Evolutionary conservation across 2,329 filamentous ascomycete genomes (phyloP).

Genomic region (Pseudophaeomoniella oleicola): DNA sequence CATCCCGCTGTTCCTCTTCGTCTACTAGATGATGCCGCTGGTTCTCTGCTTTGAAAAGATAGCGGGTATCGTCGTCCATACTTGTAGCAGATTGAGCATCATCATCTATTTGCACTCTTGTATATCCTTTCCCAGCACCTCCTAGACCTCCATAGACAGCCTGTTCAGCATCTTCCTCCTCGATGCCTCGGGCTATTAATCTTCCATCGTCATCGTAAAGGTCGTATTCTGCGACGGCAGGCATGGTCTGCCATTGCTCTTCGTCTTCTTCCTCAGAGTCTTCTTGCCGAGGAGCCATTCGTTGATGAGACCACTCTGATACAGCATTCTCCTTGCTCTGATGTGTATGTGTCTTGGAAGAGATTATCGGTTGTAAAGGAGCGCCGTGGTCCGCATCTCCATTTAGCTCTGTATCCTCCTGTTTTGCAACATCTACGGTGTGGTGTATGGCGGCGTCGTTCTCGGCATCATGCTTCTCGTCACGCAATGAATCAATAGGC

Average conservation of each 20-base stretch:
- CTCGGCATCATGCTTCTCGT: too few relatives aligned
- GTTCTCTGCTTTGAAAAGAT: constrained; percentile 68
- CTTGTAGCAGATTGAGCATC: constrained; percentile 88
- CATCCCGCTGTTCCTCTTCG: constrained; percentile 73
- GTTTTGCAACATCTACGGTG: too few relatives aligned
- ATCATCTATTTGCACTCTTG: constrained; percentile 84
- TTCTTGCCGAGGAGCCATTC: constrained; percentile 44
- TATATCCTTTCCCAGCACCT: constrained; percentile 89
- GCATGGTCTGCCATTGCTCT: constrained; percentile 86
- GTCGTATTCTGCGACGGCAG: constrained; percentile 79
- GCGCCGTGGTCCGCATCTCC: too few relatives aligned
- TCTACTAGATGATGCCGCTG: constrained; percentile 42
- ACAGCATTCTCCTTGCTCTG: constrained; percentile 18
- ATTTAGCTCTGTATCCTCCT: too few relatives aligned
- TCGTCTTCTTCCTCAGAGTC: constrained; percentile 43
- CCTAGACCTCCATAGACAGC: constrained; percentile 65
- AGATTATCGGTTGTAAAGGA: neutral
- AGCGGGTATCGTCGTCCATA: constrained; percentile 93
- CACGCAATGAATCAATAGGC: too few relatives aligned
- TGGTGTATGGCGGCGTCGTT: too few relatives aligned
- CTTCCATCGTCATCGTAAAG: constrained; percentile 91
- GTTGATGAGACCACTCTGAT: constrained; percentile 89
- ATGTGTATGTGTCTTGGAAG: constrained; percentile 8
- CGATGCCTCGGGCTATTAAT: constrained; percentile 67
- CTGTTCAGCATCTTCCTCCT: constrained; percentile 49